Conservation (phyloP, 352 stramenopile genomes). For the Phytophthora megakarya region DNA sequence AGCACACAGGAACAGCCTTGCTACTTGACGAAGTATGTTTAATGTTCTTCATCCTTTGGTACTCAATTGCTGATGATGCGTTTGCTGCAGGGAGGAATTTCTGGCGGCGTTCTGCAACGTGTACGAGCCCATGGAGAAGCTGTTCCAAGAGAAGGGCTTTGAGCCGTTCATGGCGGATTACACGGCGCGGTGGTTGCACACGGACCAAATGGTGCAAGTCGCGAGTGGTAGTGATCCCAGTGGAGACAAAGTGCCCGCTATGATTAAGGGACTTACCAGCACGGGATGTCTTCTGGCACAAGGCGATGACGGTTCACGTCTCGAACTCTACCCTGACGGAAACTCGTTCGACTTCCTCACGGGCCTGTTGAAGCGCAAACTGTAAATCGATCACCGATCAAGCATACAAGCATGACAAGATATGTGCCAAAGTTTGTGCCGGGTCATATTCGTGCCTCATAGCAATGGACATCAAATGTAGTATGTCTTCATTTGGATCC, state of each 20-base stretch:
- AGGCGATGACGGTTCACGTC: slow-evolving; percentile 58
- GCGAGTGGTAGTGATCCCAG: slow-evolving; percentile 51
- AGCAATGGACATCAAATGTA: slow-evolving; percentile 6
- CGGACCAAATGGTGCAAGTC: slow-evolving; percentile 84
- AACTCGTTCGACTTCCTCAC: slow-evolving; percentile 91
- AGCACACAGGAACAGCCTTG: slow-evolving; percentile 57
- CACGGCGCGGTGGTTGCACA: slow-evolving; percentile 84
- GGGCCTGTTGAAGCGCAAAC: slow-evolving; percentile 85
- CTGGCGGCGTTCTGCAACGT: slow-evolving; percentile 88
- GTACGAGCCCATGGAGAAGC: slow-evolving; percentile 85
- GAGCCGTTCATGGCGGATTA: slow-evolving; percentile 87
- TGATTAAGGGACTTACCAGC: slow-evolving; percentile 80
- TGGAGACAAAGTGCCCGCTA: slow-evolving; percentile 47
- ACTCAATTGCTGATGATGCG: slow-evolving; percentile 13
- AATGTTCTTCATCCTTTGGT: background rate
- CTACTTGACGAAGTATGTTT: slow-evolving; percentile 77
- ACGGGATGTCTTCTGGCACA: slow-evolving; percentile 81
- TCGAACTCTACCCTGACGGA: slow-evolving; percentile 90
- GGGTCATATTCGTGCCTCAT: slow-evolving; percentile 1
- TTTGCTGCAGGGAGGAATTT: slow-evolving; percentile 72
- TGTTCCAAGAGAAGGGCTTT: slow-evolving; percentile 85
- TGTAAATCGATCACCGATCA: slow-evolving; percentile 38
- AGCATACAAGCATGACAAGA: background rate
- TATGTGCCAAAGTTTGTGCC: slow-evolving; percentile 7
- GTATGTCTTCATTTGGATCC: slow-evolving; percentile 65